These are phyloP conservation scores for Oemleria cerasiformis DNA, from an alignment of 306 rosid species.

Conservation along the genomic window DNA sequence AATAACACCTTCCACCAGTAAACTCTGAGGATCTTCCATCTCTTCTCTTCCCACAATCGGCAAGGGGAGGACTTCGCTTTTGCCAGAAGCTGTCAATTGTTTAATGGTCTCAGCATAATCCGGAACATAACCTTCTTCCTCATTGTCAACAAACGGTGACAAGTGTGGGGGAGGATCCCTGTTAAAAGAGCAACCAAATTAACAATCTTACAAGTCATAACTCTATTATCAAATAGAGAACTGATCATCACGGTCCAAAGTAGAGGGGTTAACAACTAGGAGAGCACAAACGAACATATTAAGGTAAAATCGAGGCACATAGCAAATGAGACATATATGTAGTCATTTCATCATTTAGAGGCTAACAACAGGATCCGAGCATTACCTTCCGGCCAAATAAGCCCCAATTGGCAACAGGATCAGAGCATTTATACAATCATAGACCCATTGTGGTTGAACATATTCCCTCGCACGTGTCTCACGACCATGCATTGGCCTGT, in stretches of 20 bases:
- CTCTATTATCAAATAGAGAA: neutral
- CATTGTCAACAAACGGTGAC: constrained; percentile 85
- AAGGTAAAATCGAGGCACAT: too few species aligned
- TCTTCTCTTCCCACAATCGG: constrained; percentile 71
- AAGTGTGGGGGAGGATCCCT: constrained; percentile 90
- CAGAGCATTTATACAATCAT: constrained; percentile 75
- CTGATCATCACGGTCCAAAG: neutral
- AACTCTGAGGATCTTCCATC: constrained; percentile 76
- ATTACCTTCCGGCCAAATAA: constrained; percentile 86
- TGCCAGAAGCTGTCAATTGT: constrained; percentile 62
- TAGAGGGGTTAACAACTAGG: neutral
- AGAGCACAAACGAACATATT: too few species aligned
- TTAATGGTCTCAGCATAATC: constrained; percentile 86
- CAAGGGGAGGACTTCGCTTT: constrained; percentile 71
- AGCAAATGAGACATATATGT: too few species aligned
- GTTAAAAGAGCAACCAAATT: constrained; percentile 22
- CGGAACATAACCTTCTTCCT: constrained; percentile 80
- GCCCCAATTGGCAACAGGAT: constrained; percentile 67
- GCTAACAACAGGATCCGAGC: neutral
- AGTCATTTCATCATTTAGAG: too few species aligned
- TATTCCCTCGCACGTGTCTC: constrained; percentile 71
- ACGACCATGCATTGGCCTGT: constrained; percentile 70
- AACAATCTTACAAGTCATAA: neutral
- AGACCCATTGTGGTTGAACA: constrained; percentile 97
- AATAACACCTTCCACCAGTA: constrained; percentile 64